phyloP scores from a whole-genome alignment of 225 moss, liverwort and hornwort species.

The Rhytidiadelphus loreus region DNA sequence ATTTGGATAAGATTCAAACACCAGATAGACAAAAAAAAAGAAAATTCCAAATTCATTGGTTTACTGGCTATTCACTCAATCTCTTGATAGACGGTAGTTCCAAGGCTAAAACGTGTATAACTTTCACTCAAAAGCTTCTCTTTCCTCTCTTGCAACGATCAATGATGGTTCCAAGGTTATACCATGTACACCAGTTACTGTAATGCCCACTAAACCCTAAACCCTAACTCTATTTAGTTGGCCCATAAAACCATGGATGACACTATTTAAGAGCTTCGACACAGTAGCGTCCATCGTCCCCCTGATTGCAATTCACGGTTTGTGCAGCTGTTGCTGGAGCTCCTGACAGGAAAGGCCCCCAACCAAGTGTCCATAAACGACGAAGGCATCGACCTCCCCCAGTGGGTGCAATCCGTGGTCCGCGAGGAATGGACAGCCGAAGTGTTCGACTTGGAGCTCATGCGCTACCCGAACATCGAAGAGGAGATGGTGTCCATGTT shows the following conservation, averaged over 20 bases:
- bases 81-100: background rate
- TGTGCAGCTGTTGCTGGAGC: slow-evolving; percentile 59
- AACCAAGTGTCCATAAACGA: slow-evolving; percentile 72
- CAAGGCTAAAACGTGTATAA: background rate
- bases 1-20: background rate
- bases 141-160: background rate
- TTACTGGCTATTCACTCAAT: background rate
- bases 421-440: slow-evolving; percentile 96
- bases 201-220: background rate
- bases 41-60: too few species aligned
- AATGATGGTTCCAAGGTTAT: background rate
- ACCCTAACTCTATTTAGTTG: background rate
- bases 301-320: background rate
- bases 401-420: slow-evolving; percentile 95
- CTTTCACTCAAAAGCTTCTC: background rate
- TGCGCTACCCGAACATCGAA: slow-evolving; percentile 86
- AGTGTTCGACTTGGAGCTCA: slow-evolving; percentile 86
- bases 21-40: background rate
- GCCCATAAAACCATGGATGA: background rate
- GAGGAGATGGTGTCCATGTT: slow-evolving; percentile 99
- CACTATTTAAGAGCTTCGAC: background rate
- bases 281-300: background rate
- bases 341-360: slow-evolving; percentile 91
- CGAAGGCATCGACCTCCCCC: slow-evolving; percentile 81
- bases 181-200: background rate